Evolutionary conservation across 78 protist genomes (phyloP).

Genomic region (Speleostelium caveatum): DNA sequence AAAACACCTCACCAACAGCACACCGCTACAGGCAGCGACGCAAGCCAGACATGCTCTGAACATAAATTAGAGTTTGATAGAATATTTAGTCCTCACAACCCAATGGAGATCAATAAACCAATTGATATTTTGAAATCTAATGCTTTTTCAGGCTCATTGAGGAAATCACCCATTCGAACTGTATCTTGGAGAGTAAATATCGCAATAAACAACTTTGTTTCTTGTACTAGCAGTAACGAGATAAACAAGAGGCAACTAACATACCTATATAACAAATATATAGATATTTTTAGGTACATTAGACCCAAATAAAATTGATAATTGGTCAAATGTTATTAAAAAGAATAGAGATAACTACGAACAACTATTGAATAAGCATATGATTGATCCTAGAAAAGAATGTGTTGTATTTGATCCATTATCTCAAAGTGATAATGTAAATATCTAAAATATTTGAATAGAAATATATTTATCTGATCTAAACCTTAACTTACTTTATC

Average conservation of each 20-base stretch:
- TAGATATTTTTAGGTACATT: conserved; percentile 65
- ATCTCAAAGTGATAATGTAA: conserved; percentile 57
- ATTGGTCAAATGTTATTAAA: conserved; percentile 22
- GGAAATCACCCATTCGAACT: conserved; percentile 46
- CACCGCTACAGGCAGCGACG: too few relatives aligned
- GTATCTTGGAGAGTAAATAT: conserved; percentile 56
- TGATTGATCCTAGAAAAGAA: conserved; percentile 47
- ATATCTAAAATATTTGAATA: neutral
- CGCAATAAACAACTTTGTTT: neutral
- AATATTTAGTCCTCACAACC: conserved; percentile 15
- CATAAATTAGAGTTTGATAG: conserved; percentile 20
- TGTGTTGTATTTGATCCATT: conserved; percentile 47
- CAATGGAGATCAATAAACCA: conserved; percentile 38
- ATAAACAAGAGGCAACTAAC: neutral
- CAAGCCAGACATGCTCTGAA: too few relatives aligned
- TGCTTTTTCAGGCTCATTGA: conserved; percentile 46
- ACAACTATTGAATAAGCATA: conserved; percentile 30
- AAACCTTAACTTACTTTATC: neutral
- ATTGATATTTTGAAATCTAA: conserved; percentile 38
- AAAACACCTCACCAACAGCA: too few relatives aligned
- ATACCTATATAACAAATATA: neutral
- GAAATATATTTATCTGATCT: neutral
- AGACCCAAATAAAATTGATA: conserved; percentile 19
- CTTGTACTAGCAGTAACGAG: neutral
- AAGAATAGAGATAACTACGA: conserved; percentile 28